These are phyloP conservation scores for Penicillium sp. DNA, from an alignment of 2,329 filamentous ascomycete species.

Conservation along the genomic window DNA sequence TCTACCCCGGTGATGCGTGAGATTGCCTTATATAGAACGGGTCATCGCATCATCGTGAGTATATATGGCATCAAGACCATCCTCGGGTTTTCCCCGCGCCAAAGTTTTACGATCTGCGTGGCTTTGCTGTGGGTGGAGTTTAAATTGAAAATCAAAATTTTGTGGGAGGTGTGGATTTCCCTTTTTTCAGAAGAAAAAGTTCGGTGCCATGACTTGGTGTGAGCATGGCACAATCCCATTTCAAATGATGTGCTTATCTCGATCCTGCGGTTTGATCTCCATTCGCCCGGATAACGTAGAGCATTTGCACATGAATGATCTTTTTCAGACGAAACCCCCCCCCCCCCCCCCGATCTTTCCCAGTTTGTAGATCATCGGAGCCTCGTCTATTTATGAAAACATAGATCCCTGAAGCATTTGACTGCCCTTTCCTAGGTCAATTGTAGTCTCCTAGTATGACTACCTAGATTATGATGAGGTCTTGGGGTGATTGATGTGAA, in stretches of 20 bases:
- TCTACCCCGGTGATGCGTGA: not conserved
- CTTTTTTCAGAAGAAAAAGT: not conserved
- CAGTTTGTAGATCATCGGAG: too few relatives aligned
- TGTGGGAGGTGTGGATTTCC: not conserved
- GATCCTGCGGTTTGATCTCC: not conserved
- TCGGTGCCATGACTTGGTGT: too few relatives aligned
- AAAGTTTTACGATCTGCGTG: not conserved
- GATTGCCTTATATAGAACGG: not conserved
- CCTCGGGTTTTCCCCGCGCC: not conserved
- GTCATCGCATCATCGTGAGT: conserved; percentile 9
- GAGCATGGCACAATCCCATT: too few relatives aligned
- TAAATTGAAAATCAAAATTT: not conserved
- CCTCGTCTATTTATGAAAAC: too few relatives aligned
- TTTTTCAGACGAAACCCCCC: too few relatives aligned
- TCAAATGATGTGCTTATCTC: not conserved
- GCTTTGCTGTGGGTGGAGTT: not conserved
- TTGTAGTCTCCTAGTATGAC: too few relatives aligned
- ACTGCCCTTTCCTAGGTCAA: too few relatives aligned
- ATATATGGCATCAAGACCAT: conserved; percentile 1
- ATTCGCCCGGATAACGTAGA: not conserved
- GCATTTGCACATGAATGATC: too few relatives aligned
- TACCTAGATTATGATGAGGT: too few relatives aligned
- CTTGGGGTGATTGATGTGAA: too few relatives aligned
- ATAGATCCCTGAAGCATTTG: too few relatives aligned
- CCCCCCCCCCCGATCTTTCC: too few relatives aligned